Percentiles rank a stretch among this genome's conserved stretches.
phyloP scores from a whole-genome alignment of 177 flowering plant species.

The Tripterygium wilfordii region DNA sequence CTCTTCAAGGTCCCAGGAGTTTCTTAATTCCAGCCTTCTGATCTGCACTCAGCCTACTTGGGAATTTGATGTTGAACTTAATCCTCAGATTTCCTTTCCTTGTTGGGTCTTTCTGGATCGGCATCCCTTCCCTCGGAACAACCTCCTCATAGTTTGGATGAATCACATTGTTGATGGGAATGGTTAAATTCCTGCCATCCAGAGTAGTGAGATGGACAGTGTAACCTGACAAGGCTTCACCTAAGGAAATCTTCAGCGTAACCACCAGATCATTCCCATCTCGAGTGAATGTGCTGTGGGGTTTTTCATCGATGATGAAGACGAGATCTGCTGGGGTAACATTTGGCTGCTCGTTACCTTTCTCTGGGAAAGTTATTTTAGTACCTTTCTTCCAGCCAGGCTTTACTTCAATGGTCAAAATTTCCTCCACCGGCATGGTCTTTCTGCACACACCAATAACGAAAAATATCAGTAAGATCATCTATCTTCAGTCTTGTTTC shows the following conservation, averaged over 20 bases:
- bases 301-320: constrained; percentile 75
- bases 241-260: constrained; percentile 48
- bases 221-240: constrained; percentile 66
- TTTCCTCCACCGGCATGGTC: constrained; percentile 56
- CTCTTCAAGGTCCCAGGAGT: no score
- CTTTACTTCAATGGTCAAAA: constrained; percentile 54
- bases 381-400: constrained; percentile 92
- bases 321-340: constrained; percentile 58
- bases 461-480: no score
- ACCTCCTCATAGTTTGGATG: constrained; percentile 63
- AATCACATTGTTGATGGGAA: constrained; percentile 57
- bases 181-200: constrained; percentile 60
- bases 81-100: constrained; percentile 64
- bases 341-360: constrained; percentile 60
- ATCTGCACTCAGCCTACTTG: constrained; percentile 48
- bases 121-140: constrained; percentile 73
- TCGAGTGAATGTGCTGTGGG: constrained; percentile 56
- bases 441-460: no score
- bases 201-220: constrained; percentile 60
- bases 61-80: constrained; percentile 72
- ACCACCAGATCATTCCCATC: constrained; percentile 65
- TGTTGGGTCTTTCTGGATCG: constrained; percentile 59
- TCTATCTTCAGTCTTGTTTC: no score
- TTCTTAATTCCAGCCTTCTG: constrained; percentile 65
- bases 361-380: constrained; percentile 78